Evolutionary conservation across 1,284 basidiomycete species (phyloP), one percentile per base, ranked within the genome.

Genomic region (Ceratobasidium papillatum): DNA sequence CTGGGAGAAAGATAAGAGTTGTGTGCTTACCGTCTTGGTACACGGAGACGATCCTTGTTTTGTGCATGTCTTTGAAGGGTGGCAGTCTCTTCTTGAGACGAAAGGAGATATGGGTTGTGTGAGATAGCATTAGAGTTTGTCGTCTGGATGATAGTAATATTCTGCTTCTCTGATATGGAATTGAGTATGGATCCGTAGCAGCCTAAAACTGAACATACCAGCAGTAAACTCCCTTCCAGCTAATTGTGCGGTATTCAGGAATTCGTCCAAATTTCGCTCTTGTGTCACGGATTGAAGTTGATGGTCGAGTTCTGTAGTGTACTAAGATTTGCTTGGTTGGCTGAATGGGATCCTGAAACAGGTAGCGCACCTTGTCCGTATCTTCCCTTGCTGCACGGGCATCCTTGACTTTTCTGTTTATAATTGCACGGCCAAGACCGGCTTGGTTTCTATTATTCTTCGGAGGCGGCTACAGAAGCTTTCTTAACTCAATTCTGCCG

Each of bases 141-240:
- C 61, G 90, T 88, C 75, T 91, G 90, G 73, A 99, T 91, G 75
- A 99, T 93, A 80, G 94, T 94, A 77, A 98, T 89, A 83, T 96
- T 99, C 74, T 95, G 88, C 68, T 95, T 89, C 82, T 99, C 98
- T 94, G 81, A 7, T 45, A 49, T 22, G 8, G 14, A 14, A 32
- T 27, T 58, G 36, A 74, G 38, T 45, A 17, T 30, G 27, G 17
- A 43, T 1, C 52, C 45, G 22, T 1, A 75, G 27, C 12, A 32
- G 25, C 22, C 32, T 22, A 12, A 75, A 47, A 14, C 30, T 7
- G 22, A 32, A 81, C 88, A 65, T 77, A 95, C 95, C 95, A 45
- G 96, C 98, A n/a, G 95, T 96, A 80, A 99, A 99, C 80, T 99
- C 95, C 17, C 92, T 92, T 69, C 94, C 97, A 25, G 98, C 98